Evolutionary conservation across 2,329 filamentous ascomycete species (phyloP), one percentile per base, ranked within the genome.

Genomic region (Claviceps humidiphila): DNA sequence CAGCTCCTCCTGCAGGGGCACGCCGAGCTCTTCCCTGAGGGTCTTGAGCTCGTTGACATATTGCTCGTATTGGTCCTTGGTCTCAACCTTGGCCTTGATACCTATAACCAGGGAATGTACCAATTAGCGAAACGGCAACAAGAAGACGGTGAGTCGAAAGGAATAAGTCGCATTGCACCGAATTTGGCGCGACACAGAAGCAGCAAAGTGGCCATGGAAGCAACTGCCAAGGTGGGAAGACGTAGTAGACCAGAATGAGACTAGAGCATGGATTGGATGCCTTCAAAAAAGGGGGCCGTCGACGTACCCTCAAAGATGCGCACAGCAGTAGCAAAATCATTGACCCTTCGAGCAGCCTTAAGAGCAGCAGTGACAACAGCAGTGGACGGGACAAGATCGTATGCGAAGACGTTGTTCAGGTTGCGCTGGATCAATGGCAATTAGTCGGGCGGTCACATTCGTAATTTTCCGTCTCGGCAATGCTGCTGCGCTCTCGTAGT

Each of bases 11-110:
- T 93, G 95, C 63, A 96, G 80, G 60, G 81, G 76, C 64, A 97
- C 82, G 63, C 91, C 91, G 58, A 97, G 83, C 77, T 97, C 91
- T 78, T 95, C 88, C 65, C 90, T 85, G 65, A 97, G 78, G 59
- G 85, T 78, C 78, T 95, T 89, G 62, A 98, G 88, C 76, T 95
- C 88, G 67, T 87, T 79, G 56, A 98, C 83, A 74, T 95, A 96
- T 77, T 95, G 85, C 67, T 96, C 81, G 77, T 98, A 98, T 77
- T 98, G 93, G 66, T 82, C 81, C 74, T 89, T 85, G 82, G 95
- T 98, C 82, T 98, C 93, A 63, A 97, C 93, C 83, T 98, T 98
- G 74, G 89, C 88, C 78, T 95, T 96, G 81, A 98, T 86, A 67
- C 91, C 90, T 95, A 58, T 37, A 26, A 30, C 22, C 26, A 14